These are phyloP conservation scores for Fomitopsis pinicola DNA, from an alignment of 1,284 basidiomycete species.

Conservation along the genomic window DNA sequence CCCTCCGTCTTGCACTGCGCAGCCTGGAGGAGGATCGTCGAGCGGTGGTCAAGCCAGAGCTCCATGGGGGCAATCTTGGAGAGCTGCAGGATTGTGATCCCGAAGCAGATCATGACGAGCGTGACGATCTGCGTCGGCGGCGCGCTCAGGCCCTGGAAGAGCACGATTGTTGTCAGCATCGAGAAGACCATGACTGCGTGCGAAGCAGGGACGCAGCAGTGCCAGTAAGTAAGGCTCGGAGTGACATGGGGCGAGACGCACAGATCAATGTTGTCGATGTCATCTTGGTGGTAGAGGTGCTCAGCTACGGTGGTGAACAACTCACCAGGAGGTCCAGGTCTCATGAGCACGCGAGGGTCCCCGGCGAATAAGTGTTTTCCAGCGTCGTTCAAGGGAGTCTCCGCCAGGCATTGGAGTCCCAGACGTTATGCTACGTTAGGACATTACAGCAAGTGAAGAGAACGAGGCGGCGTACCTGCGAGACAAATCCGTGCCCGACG, in stretches of 20 bases:
- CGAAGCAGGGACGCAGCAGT: background rate
- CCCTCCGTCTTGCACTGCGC: conserved; percentile 61
- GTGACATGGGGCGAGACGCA: conserved; percentile 30
- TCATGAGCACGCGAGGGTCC: no score
- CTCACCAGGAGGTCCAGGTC: no score
- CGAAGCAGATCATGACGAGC: conserved; percentile 84
- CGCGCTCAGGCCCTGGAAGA: conserved; percentile 89
- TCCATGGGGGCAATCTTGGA: conserved; percentile 86
- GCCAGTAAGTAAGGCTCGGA: background rate
- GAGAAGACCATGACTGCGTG: conserved; percentile 78
- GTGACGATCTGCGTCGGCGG: conserved; percentile 78
- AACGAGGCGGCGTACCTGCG: no score
- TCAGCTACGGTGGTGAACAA: no score
- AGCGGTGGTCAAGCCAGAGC: conserved; percentile 78
- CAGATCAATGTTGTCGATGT: conserved; percentile 54
- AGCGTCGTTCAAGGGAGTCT: no score
- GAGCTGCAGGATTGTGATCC: conserved; percentile 96
- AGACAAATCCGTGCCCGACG: no score
- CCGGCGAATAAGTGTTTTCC: no score
- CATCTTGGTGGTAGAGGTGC: no score
- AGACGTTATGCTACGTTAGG: no score
- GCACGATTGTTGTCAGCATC: conserved; percentile 81
- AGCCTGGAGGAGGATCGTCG: conserved; percentile 82
- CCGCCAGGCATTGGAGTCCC: no score
- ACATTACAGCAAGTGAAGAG: no score